A percentile compares a stretch with the other conserved stretches of the same genome.
Evolutionary conservation across 129 eudicot genomes (phyloP).

Genomic region (Deinandra increscens): DNA sequence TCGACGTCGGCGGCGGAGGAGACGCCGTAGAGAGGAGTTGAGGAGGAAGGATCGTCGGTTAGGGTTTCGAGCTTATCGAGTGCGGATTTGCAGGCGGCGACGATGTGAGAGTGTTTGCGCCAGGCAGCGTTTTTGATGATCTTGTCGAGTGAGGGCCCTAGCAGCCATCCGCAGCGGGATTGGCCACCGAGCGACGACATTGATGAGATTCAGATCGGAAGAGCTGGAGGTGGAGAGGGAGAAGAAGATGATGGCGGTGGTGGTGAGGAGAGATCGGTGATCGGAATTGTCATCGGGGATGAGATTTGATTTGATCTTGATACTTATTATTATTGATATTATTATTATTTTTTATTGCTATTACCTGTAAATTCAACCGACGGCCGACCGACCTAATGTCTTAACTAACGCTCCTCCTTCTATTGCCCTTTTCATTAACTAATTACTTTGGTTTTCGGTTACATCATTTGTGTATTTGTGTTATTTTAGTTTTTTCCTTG

Average conservation of each 20-base stretch:
- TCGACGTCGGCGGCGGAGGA: conserved; percentile 52
- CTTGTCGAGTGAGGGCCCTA: conserved; percentile 94
- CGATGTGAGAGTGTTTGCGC: conserved; percentile 91
- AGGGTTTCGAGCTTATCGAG: conserved; percentile 74
- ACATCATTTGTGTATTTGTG: too few relatives aligned
- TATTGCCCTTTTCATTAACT: too few relatives aligned
- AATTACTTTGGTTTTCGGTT: too few relatives aligned
- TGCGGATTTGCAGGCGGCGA: conserved; percentile 77
- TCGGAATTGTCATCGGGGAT: neutral
- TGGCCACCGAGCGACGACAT: conserved; percentile 79
- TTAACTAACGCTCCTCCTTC: too few relatives aligned
- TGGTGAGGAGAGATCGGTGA: conserved; percentile 2
- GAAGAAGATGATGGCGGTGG: neutral
- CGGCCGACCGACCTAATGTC: neutral
- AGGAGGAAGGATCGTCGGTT: conserved; percentile 45
- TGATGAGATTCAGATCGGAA: conserved; percentile 14
- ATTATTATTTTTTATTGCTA: too few relatives aligned
- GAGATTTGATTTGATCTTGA: conserved; percentile 12
- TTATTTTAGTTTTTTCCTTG: too few relatives aligned
- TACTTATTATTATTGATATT: too few relatives aligned
- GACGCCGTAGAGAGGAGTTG: conserved; percentile 67
- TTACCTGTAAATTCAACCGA: neutral
- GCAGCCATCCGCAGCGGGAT: conserved; percentile 83
- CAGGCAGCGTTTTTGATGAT: conserved; percentile 95
- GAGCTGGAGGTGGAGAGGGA: too few relatives aligned